Evolutionary conservation across 1,139 yeast species (phyloP).

Genomic region (Yamadazyma mexicana): DNA sequence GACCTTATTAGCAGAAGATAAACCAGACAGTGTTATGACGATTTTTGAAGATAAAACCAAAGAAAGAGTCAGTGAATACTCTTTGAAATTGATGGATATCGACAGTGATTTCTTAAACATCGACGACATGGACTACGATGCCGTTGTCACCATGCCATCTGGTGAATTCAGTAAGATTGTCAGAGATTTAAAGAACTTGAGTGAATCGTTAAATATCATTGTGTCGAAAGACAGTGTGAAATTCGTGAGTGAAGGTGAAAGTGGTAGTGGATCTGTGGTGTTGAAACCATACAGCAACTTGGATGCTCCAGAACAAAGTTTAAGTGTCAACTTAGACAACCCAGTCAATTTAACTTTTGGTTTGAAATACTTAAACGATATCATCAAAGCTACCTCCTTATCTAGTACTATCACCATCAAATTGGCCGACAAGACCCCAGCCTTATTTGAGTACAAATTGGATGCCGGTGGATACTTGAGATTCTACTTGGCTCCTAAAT

Average conservation of each 20-base stretch:
- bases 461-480: slow-evolving; percentile 88
- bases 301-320: slow-evolving; percentile 74
- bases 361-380: slow-evolving; percentile 84
- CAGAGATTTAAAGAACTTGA: slow-evolving; percentile 80
- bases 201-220: slow-evolving; percentile 82
- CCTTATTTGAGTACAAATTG: slow-evolving; percentile 87
- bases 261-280: slow-evolving; percentile 85
- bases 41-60: slow-evolving; percentile 88
- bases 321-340: slow-evolving; percentile 75
- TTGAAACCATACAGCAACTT: slow-evolving; percentile 82
- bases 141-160: slow-evolving; percentile 85
- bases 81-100: slow-evolving; percentile 91
- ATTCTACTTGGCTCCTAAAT: slow-evolving; percentile 96
- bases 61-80: slow-evolving; percentile 91
- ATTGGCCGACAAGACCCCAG: slow-evolving; percentile 90
- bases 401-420: slow-evolving; percentile 77
- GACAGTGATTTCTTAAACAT: slow-evolving; percentile 93
- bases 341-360: slow-evolving; percentile 92
- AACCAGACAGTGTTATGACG: slow-evolving; percentile 78
- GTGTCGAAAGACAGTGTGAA: slow-evolving; percentile 93
- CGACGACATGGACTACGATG: slow-evolving; percentile 91
- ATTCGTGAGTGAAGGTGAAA: slow-evolving; percentile 88
- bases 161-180: slow-evolving; percentile 86
- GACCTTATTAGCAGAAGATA: slow-evolving; percentile 88
- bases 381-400: slow-evolving; percentile 86